These are phyloP conservation scores for Fennellomyces sp. DNA, from an alignment of 371 early-diverging fungal species.

Conservation along the genomic window DNA sequence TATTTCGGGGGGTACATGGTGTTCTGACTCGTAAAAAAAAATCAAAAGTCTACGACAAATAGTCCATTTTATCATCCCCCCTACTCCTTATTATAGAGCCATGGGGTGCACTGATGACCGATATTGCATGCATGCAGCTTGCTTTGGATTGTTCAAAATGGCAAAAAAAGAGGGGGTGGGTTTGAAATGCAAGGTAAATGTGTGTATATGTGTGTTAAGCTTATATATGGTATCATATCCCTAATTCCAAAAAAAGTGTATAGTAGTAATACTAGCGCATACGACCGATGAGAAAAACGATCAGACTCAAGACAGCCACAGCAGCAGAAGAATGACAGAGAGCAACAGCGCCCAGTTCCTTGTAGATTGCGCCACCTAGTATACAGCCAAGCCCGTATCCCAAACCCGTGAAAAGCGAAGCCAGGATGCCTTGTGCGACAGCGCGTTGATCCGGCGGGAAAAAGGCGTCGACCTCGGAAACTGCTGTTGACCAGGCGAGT, in stretches of 20 bases:
- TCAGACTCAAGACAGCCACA: conserved; percentile 20
- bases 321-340: conserved; percentile 21
- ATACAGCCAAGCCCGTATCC: conserved; percentile 46
- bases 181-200: background rate
- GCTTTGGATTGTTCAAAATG: too few relatives aligned
- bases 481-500: conserved; percentile 43
- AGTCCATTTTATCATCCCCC: background rate
- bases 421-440: conserved; percentile 46
- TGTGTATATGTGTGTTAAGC: too few relatives aligned
- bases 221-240: too few relatives aligned
- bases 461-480: conserved; percentile 42
- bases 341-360: conserved; percentile 25
- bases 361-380: conserved; percentile 37
- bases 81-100: background rate
- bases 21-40: conserved; percentile 5
- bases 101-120: background rate
- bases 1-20: background rate
- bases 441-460: conserved; percentile 46
- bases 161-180: background rate
- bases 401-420: conserved; percentile 37
- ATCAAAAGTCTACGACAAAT: background rate
- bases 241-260: too few relatives aligned
- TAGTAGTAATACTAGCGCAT: background rate
- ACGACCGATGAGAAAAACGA: conserved; percentile 30
- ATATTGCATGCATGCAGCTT: background rate